phyloP scores from a whole-genome alignment of 2,329 filamentous ascomycete genomes.

The Seiridium cupressi region DNA sequence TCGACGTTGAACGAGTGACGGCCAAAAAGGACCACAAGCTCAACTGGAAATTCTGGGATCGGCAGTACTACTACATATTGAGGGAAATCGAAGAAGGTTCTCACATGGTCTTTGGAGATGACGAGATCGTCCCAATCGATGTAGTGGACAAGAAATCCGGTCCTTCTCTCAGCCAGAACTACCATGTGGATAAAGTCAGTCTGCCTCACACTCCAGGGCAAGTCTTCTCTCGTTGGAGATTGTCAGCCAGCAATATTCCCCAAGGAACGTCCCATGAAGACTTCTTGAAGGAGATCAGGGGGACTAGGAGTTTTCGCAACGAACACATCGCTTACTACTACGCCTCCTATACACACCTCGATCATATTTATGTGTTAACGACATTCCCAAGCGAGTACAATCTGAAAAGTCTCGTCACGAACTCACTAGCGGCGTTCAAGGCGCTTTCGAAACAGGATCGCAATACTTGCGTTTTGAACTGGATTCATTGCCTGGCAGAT shows the following conservation, averaged over 20 bases:
- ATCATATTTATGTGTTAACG: slow-evolving; percentile 63
- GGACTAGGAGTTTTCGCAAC: slow-evolving; percentile 58
- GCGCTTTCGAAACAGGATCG: slow-evolving; percentile 59
- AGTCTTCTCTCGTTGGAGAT: slow-evolving; percentile 56
- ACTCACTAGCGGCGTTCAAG: slow-evolving; percentile 61
- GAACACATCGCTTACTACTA: slow-evolving; percentile 70
- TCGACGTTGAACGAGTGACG: slow-evolving; percentile 63
- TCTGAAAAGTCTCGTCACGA: slow-evolving; percentile 65
- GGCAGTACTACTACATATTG: slow-evolving; percentile 71
- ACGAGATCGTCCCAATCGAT: slow-evolving; percentile 69
- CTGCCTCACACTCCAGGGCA: slow-evolving; percentile 60
- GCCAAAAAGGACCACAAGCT: slow-evolving; percentile 58
- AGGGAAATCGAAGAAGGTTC: slow-evolving; percentile 58
- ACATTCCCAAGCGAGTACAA: slow-evolving; percentile 65
- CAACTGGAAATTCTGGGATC: slow-evolving; percentile 68
- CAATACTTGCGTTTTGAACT: slow-evolving; percentile 63
- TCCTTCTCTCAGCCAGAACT: slow-evolving; percentile 31
- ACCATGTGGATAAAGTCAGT: slow-evolving; percentile 55
- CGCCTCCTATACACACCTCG: slow-evolving; percentile 67
- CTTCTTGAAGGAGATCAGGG: slow-evolving; percentile 61
- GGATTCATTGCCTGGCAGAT: slow-evolving; percentile 72
- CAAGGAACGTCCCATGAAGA: slow-evolving; percentile 48
- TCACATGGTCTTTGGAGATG: slow-evolving; percentile 63
- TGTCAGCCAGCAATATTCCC: slow-evolving; percentile 46
- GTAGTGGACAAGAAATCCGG: slow-evolving; percentile 52